A percentile compares a stretch with the other conserved stretches of the same genome.
These are phyloP conservation scores for Cryptosporidium parvum DNA, from an alignment of 169 alveolate species.

Conservation along the genomic window DNA sequence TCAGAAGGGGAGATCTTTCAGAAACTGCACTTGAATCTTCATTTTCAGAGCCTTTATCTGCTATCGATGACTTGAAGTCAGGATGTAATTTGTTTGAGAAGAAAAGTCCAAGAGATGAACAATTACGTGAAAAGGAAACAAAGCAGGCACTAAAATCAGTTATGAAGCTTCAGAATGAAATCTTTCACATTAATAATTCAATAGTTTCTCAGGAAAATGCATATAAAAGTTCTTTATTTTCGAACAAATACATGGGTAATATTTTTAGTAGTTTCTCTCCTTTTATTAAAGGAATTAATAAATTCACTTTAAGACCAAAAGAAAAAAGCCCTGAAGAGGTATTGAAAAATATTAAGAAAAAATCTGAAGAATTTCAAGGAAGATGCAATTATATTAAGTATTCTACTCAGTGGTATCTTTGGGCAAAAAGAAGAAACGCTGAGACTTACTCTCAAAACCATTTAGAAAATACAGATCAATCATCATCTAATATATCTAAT, in stretches of 20 bases:
- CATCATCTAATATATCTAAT: not conserved
- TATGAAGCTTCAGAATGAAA: slow-evolving; percentile 30
- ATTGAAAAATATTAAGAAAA: not conserved
- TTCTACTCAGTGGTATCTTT: slow-evolving; percentile 57
- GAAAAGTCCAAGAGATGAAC: slow-evolving; percentile 30
- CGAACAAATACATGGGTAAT: slow-evolving; percentile 48
- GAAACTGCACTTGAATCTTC: not conserved
- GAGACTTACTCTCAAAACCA: slow-evolving; percentile 34
- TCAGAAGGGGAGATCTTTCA: not conserved
- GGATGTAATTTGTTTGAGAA: slow-evolving; percentile 16
- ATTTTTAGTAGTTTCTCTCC: slow-evolving; percentile 58
- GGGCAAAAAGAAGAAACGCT: slow-evolving; percentile 62
- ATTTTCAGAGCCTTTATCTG: not conserved
- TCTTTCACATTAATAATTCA: slow-evolving; percentile 11
- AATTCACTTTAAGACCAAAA: slow-evolving; percentile 12
- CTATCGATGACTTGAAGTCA: not conserved
- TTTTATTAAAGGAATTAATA: slow-evolving; percentile 58
- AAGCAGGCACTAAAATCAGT: slow-evolving; percentile 38
- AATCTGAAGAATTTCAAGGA: not conserved
- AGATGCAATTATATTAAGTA: not conserved
- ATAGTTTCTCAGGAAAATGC: slow-evolving; percentile 25
- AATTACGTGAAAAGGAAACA: slow-evolving; percentile 17
- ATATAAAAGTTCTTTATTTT: slow-evolving; percentile 40
- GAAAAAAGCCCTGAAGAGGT: slow-evolving; percentile 11
- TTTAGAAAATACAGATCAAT: not conserved